These are phyloP conservation scores for Sclerotinia nivalis DNA, from an alignment of 2,329 filamentous ascomycete genomes.

Conservation along the genomic window DNA sequence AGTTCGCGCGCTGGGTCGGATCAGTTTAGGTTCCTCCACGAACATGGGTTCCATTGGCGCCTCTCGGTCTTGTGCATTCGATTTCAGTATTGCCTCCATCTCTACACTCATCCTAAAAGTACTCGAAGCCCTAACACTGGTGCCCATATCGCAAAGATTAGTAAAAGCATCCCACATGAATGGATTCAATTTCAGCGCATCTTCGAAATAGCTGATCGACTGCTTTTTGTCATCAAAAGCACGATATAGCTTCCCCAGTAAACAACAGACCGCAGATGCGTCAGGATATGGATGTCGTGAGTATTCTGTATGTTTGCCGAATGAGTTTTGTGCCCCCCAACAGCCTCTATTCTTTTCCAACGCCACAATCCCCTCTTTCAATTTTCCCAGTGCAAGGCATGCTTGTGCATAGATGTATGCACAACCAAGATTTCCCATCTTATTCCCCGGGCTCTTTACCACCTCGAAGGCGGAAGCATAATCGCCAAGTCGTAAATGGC, in stretches of 20 bases:
- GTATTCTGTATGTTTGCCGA: constrained; percentile 81
- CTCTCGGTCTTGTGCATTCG: constrained; percentile 32
- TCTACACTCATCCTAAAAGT: constrained; percentile 78
- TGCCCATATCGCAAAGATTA: constrained; percentile 82
- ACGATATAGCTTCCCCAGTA: constrained; percentile 85
- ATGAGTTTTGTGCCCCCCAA: constrained; percentile 74
- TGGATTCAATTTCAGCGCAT: constrained; percentile 84
- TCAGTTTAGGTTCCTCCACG: neutral
- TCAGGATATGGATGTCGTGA: constrained; percentile 76
- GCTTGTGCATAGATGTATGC: constrained; percentile 90
- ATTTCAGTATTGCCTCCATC: constrained; percentile 53
- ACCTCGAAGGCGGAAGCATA: constrained; percentile 83
- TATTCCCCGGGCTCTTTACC: constrained; percentile 68
- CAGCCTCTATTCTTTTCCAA: constrained; percentile 78
- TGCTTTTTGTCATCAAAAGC: constrained; percentile 79
- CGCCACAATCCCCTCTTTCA: constrained; percentile 77
- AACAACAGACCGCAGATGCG: constrained; percentile 76
- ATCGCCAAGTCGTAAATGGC: constrained; percentile 80
- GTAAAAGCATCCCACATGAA: constrained; percentile 99
- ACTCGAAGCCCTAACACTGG: constrained; percentile 77
- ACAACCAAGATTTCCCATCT: constrained; percentile 79
- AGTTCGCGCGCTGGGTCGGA: constrained; percentile 28
- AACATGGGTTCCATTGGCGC: neutral
- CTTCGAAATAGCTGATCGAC: constrained; percentile 83
- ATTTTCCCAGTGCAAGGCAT: constrained; percentile 75